phyloP scores from a whole-genome alignment of 129 eudicot species.

The Flaveria brownii region DNA sequence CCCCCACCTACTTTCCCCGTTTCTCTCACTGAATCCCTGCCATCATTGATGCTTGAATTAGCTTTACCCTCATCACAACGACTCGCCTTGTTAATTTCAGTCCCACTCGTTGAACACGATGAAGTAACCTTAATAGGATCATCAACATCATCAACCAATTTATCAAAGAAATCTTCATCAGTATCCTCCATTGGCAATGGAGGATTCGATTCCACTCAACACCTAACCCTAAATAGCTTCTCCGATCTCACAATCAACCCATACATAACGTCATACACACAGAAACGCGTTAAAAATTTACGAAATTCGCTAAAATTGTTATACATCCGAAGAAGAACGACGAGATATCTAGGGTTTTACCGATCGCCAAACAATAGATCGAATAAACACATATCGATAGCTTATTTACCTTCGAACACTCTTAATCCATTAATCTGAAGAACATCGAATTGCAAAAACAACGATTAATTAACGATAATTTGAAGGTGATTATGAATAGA shows the following conservation, averaged over 20 bases:
- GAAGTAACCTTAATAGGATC: conserved; percentile 41
- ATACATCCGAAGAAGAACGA: conserved; percentile 25
- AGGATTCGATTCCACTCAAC: conserved; percentile 60
- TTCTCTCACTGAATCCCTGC: too few species aligned
- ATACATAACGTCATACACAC: conserved; percentile 36
- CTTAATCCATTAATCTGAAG: conserved; percentile 28
- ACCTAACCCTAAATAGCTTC: conserved; percentile 41
- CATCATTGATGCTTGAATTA: conserved; percentile 50
- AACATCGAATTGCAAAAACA: conserved; percentile 14
- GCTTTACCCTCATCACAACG: conserved; percentile 60
- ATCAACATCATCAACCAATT: conserved; percentile 81
- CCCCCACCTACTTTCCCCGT: conserved; percentile 30
- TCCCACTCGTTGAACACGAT: conserved; percentile 24
- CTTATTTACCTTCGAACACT: conserved; percentile 33
- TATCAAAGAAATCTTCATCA: conserved; percentile 91
- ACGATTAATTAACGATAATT: conserved; percentile 5
- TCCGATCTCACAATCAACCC: conserved; percentile 31
- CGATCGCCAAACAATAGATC: conserved; percentile 32
- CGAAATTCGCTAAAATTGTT: conserved; percentile 23
- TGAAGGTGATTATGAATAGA: conserved; percentile 20
- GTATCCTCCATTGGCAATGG: conserved; percentile 93
- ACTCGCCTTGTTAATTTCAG: conserved; percentile 32
- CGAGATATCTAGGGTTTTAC: conserved; percentile 65
- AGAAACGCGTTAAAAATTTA: conserved; percentile 30
- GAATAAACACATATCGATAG: conserved; percentile 20